A percentile compares a stretch with the other conserved stretches of the same genome.
Conservation (phyloP, 306 rosid species). For the Acacia melanoxylon region DNA sequence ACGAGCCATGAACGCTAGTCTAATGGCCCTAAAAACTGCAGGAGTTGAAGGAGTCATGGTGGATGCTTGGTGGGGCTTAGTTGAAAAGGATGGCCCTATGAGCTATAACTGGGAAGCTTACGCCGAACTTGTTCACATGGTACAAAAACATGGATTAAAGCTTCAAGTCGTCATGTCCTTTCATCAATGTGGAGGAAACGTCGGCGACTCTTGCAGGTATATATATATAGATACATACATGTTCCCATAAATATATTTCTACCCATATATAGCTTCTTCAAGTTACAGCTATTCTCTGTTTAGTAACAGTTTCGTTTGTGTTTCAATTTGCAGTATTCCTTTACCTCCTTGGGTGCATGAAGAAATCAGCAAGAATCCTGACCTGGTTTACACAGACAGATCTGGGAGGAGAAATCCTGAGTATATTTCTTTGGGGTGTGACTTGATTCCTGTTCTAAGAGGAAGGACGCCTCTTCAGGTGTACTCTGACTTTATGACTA, state of each 20-base stretch:
- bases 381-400: slow-evolving; percentile 91
- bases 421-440: slow-evolving; percentile 89
- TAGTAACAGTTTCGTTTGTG: neutral
- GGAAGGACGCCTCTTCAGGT: slow-evolving; percentile 98
- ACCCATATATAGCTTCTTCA: neutral
- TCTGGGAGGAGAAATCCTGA: slow-evolving; percentile 91
- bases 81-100: slow-evolving; percentile 83
- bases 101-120: slow-evolving; percentile 90
- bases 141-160: slow-evolving; percentile 84
- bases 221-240: too few relatives aligned
- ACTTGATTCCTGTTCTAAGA: slow-evolving; percentile 73
- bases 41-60: slow-evolving; percentile 98
- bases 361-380: slow-evolving; percentile 90
- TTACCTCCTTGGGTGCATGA: slow-evolving; percentile 93
- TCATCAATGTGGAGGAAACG: slow-evolving; percentile 99
- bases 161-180: slow-evolving; percentile 95
- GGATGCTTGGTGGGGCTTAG: slow-evolving; percentile 99
- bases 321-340: slow-evolving; percentile 72
- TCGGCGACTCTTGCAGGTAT: slow-evolving; percentile 96
- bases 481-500: slow-evolving; percentile 84
- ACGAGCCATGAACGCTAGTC: slow-evolving; percentile 80
- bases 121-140: slow-evolving; percentile 88
- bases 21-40: slow-evolving; percentile 89
- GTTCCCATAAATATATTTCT: neutral
- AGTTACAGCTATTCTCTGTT: neutral